These are phyloP conservation scores for Tricholoma sp. DNA, from an alignment of 768 basidiomycete species.

Conservation along the genomic window DNA sequence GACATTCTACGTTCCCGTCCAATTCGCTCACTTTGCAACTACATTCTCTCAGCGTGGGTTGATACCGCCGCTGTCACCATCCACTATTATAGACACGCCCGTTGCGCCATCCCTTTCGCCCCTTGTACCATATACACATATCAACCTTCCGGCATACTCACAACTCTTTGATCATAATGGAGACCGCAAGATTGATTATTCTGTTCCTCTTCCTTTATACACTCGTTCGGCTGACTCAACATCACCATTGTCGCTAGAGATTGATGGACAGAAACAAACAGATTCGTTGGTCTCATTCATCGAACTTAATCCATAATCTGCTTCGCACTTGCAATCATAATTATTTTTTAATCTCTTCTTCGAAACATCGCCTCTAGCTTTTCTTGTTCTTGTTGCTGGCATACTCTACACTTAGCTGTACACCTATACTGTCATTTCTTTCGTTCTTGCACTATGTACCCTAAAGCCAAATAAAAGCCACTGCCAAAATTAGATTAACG, in stretches of 20 bases:
- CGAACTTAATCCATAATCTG: neutral
- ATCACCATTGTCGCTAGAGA: conserved; percentile 4
- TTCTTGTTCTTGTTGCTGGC: neutral
- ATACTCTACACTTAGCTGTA: neutral
- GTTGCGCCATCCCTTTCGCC: conserved; percentile 12
- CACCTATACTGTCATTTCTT: neutral
- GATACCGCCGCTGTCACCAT: conserved; percentile 9
- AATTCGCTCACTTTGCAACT: conserved; percentile 41
- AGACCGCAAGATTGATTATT: conserved; percentile 64
- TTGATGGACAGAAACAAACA: neutral
- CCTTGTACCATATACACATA: conserved; percentile 18
- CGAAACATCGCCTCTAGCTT: neutral
- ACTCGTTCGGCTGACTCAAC: conserved; percentile 30
- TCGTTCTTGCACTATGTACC: no score
- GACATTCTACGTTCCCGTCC: conserved; percentile 45
- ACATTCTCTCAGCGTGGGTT: conserved; percentile 12
- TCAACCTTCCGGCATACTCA: conserved; percentile 64
- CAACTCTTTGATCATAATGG: conserved; percentile 74
- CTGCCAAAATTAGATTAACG: no score
- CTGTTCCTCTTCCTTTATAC: conserved; percentile 60
- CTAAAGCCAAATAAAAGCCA: no score
- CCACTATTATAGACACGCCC: conserved; percentile 3
- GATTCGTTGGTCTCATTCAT: neutral
- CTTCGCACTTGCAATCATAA: neutral
- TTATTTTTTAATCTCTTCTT: neutral